Evolutionary conservation across 495 filamentous ascomycete genomes (phyloP), one percentile per base, ranked within the genome.

Genomic region (Aspergillus cristatus): DNA sequence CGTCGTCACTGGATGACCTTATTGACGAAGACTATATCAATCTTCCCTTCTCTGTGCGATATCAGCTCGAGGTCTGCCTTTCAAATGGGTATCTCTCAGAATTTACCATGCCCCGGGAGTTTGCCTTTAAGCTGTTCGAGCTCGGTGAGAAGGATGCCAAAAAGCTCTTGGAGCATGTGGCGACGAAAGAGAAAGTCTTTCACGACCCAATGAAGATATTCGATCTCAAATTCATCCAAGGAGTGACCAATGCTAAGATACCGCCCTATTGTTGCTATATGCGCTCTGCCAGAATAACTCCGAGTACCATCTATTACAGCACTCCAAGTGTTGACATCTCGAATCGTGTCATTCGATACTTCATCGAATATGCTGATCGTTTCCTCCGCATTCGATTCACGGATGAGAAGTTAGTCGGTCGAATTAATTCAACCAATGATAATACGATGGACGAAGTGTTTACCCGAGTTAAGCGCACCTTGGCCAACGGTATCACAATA

Each of bases 341-440:
- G 0, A 98, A 98, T 49, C 75, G 90, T 6, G 78, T 98, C 3
- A 72, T 94, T 18, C 74, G 91, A 25, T 68, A 79, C 7, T 93
- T 79, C 53, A 57, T 65, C 5, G 58, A 77, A 28, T 57, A 81
- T 35, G 58, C 68, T n/a, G 86, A 95, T 50, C 76, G 80, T 7
- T 98, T 98, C 41, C 66, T 98, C n/a, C 79, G 91, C 3, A 79
- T 97, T 14, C 81, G 87, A 42, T 96, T 99, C 51, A 82, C 79
- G 0, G 91, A 96, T 40, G 91, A 97, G 57, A 69, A 78, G 34
- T 68, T 73, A 5, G 35, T 70, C 41, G 81, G 81, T 22, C 57
- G 72, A 15, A 76, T 88, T 24, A 63, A 71, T 40, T 62, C 72
- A 5, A 74, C 57, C 17, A 62, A 64, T 18, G 74, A 69, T 48